Base-by-base conservation (phyloP, 345 rosid genomes). In the Turnera subulata region DNA sequence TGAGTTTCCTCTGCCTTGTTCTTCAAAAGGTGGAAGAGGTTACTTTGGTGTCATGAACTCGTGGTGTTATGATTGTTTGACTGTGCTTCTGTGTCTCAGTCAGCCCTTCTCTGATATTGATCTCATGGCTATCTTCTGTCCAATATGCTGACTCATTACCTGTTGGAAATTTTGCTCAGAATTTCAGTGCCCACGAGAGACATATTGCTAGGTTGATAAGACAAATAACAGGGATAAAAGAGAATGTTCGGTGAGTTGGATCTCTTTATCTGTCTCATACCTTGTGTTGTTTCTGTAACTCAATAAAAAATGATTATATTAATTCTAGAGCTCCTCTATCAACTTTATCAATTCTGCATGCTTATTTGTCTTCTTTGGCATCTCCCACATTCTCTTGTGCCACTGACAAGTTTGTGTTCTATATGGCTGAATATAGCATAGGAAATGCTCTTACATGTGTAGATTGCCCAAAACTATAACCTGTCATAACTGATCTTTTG, bases 211-310 rank as follows among this genome's bases (percentile, higher is more conserved):
- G 94, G 76, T 56, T 71, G 65, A 65, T 82, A 56, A 82, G 69
- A 68, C 91, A 83, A 75, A 87, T 89, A 59, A 66, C 81, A 66
- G 89, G 85, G 43, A 73, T 71, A 60, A 73, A 62, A 69, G 91
- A 89, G 26, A 89, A 76, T 63, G 90, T 89, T 43, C 80, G 84
- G 99, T 93, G 72, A 58, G 74, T 40, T 46, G 63, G 47, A 67
- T 59, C 7, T 22, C 59, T 53, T 63, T 11, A 19, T 58, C 43
- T 25, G 37, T 37, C 21, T 10, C 11, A 23, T 23, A 49, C 16
- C 6, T 6, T 49, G 13, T 23, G 20, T 58, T 46, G 44, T 46
- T 47, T 11, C 11, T 46, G 44, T 21, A 7, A 38, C 35, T 29
- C 35, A 29, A 29, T 8, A 3, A 29, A 3, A 29, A 29, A 29